Evolutionary conservation across 2,329 filamentous ascomycete species (phyloP).

Genomic region (Dryadomyces sulphureus): DNA sequence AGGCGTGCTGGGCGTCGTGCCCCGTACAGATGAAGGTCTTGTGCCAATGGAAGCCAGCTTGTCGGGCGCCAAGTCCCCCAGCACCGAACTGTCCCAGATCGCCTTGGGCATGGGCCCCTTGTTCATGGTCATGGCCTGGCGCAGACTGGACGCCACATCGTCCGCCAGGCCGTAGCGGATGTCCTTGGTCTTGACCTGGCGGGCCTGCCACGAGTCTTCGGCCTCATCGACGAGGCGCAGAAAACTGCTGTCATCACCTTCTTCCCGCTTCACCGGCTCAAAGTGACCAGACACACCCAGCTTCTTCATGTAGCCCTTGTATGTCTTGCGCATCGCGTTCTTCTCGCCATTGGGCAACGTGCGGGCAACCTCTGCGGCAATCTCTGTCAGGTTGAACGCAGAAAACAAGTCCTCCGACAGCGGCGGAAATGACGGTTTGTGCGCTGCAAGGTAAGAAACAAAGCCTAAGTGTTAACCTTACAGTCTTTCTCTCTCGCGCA

Average conservation of each 20-base stretch:
- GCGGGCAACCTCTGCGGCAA: constrained; percentile 47
- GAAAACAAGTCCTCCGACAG: constrained; percentile 43
- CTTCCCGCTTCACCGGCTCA: constrained; percentile 41
- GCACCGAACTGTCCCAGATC: constrained; percentile 41
- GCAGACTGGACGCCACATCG: constrained; percentile 27
- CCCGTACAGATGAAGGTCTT: constrained; percentile 27
- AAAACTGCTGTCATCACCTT: constrained; percentile 35
- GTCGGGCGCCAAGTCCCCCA: constrained; percentile 38
- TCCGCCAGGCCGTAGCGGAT: constrained; percentile 37
- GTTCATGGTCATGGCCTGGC: constrained; percentile 40
- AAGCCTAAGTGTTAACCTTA: constrained; percentile 11
- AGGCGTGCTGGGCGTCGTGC: constrained; percentile 39
- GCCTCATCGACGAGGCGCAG: constrained; percentile 34
- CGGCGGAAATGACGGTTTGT: constrained; percentile 31
- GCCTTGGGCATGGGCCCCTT: constrained; percentile 40
- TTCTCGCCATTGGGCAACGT: constrained; percentile 51
- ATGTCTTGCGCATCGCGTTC: constrained; percentile 52
- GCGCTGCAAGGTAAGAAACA: constrained; percentile 22
- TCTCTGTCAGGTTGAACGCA: constrained; percentile 37
- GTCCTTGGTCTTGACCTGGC: constrained; percentile 37
- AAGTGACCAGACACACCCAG: constrained; percentile 47
- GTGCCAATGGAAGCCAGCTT: constrained; percentile 20
- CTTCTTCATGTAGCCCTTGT: constrained; percentile 53
- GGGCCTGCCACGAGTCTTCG: constrained; percentile 41
- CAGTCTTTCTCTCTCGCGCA: neutral